These are phyloP conservation scores for Earliella scabrosa DNA, from an alignment of 1,284 basidiomycete species.

Conservation along the genomic window DNA sequence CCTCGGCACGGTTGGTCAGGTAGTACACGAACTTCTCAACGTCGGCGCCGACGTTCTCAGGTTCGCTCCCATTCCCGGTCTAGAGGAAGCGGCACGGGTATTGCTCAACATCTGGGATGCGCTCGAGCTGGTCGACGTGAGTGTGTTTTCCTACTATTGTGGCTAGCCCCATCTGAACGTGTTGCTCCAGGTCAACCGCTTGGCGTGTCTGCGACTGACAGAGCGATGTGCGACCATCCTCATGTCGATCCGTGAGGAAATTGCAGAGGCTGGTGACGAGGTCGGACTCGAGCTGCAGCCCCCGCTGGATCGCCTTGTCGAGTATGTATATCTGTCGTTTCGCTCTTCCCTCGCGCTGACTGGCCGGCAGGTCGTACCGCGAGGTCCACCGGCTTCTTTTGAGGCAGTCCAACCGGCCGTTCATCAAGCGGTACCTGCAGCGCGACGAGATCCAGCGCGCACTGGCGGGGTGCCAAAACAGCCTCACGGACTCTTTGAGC, in stretches of 20 bases:
- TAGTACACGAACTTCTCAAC: slow-evolving; percentile 52
- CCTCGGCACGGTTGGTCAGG: slow-evolving; percentile 45
- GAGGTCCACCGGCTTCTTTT: slow-evolving; percentile 54
- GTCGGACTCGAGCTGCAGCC: slow-evolving; percentile 40
- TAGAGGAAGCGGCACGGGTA: slow-evolving; percentile 53
- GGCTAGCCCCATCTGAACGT: no score
- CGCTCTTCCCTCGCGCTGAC: not conserved
- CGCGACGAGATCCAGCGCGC: slow-evolving; percentile 69
- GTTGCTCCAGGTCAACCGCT: slow-evolving; percentile 54
- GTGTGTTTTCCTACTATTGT: slow-evolving; percentile 32
- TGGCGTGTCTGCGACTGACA: slow-evolving; percentile 52
- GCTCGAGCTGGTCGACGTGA: slow-evolving; percentile 62
- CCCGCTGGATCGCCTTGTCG: slow-evolving; percentile 50
- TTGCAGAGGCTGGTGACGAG: slow-evolving; percentile 43
- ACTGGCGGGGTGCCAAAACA: slow-evolving; percentile 56
- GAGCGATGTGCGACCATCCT: slow-evolving; percentile 58
- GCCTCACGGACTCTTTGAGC: slow-evolving; percentile 26
- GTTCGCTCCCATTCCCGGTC: slow-evolving; percentile 59
- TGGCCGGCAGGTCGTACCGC: slow-evolving; percentile 24
- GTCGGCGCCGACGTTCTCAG: slow-evolving; percentile 53
- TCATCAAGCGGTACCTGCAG: slow-evolving; percentile 79
- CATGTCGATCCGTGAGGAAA: slow-evolving; percentile 48
- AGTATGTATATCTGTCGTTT: slow-evolving; percentile 43
- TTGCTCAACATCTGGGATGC: slow-evolving; percentile 67
- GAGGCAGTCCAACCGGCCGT: slow-evolving; percentile 64